Base-by-base conservation (phyloP, 225 moss, liverwort and hornwort species). In the Ulota crispa region DNA sequence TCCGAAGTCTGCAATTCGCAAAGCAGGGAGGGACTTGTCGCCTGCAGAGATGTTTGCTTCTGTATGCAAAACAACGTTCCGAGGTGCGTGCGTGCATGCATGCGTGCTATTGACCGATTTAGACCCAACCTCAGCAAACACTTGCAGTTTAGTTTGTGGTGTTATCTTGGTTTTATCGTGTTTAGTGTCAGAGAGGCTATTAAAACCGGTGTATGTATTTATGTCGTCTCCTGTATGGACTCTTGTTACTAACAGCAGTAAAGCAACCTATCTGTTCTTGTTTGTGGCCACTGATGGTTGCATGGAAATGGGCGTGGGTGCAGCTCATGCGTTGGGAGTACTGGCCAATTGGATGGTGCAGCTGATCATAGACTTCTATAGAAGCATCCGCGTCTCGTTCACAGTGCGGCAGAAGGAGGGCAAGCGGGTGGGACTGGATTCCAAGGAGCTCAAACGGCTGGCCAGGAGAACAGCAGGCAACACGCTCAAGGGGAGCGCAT, bases 311-410 rank as follows among this genome's bases (percentile, higher is more conserved):
- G 31, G 16, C 16, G 60, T 78, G 76, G 77, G 55, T 89, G 89
- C 95, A 95, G 99, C 90, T 59, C 96, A 99, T 88, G 91, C 92
- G 36, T 81, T 93, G 78, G 96, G 95, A 84, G 99, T 99, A 28
- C 82, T 93, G 28, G 95, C 96, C 76, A 94, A 96, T 82, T 99
- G 94, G 93, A 93, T 93, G 87, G 93, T 99, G 82, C 98, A 96
- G 77, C 82, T 99, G 75, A 75, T 91, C 53, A 85, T 99, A 75
- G 99, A 96, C 72, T 77, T 84, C 27, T 93, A 86, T 75, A 91
- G 89, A 82, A 94, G 92, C 78, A 78, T 96, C 53, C 90, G 86
- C 7, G 52, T 88, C 41, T 90, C 88, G 66, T 81, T 81, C 69
- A 72, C 52, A 64, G 63, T 85, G 82, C 82, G 87, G 81, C 80